Evolutionary conservation across 352 stramenopile genomes (phyloP), one percentile per base, ranked within the genome.

Genomic region (Globisporangium takayamanum): DNA sequence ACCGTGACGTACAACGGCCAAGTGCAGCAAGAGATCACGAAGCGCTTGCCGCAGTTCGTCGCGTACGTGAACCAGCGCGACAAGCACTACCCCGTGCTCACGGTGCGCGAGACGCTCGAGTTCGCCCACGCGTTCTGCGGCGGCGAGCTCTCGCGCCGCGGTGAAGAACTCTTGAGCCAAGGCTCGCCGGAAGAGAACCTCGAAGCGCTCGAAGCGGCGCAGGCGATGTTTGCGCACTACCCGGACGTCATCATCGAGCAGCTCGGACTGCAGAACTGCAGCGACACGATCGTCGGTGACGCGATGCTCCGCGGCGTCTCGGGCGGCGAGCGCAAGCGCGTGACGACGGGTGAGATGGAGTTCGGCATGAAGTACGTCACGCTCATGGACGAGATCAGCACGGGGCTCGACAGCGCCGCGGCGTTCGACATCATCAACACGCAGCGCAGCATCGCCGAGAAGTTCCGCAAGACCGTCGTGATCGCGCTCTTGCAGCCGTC

Each of bases 311-410:
- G 78, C 46, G 81, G 81, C 25, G 67, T 92, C 12, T 89, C 76
- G 0, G 80, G 81, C 12, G 80, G 81, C 8, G 76, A 92, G 49
- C 68, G 74, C 12, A 85, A 87, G 67, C 77, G 81, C 22, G 78
- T 90, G 37, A 92, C 81, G 20, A 80, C 68, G 14, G 82, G 80
- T 30, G 77, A 89, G 71, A 98, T 98, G 75, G 68, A 91, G 37
- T 80, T 92, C 51, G 71, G 73, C 28, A 68, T 74, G 50, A 79
- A 84, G 63, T 84, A 78, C 55, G 73, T 97, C 37, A 65, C 82
- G n/a, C 79, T 92, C 39, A 81, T 84, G 64, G 92, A 98, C 65
- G 84, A 95, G 69, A 96, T 98, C 63, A 93, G 77, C 50, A 98
- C 89, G 3, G 93, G 93, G 6, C 73, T 98, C 10, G 92, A 98